These are phyloP conservation scores for Fraxinus quadrangulata DNA, from an alignment of 257 asterid genomes.

Conservation along the genomic window DNA sequence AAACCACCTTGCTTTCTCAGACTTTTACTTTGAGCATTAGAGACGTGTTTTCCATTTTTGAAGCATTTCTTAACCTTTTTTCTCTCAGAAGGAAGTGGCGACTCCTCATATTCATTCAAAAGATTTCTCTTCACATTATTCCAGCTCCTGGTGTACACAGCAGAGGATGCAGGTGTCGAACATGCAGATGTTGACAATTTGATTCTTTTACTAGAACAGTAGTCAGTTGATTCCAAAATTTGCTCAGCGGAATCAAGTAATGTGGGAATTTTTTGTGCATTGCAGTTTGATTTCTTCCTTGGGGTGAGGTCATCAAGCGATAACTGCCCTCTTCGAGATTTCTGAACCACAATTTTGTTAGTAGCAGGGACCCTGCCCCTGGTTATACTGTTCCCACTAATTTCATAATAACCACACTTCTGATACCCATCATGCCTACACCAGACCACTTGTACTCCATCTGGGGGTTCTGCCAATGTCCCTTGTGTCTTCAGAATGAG, in stretches of 20 bases:
- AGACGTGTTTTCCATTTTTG: slow-evolving; percentile 42
- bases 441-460: slow-evolving; percentile 70
- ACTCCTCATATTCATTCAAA: slow-evolving; percentile 52
- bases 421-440: slow-evolving; percentile 66
- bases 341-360: slow-evolving; percentile 46
- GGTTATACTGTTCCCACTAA: slow-evolving; percentile 41
- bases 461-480: slow-evolving; percentile 75
- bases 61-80: slow-evolving; percentile 28
- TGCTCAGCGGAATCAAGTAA: slow-evolving; percentile 35
- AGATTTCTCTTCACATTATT: slow-evolving; percentile 60
- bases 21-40: slow-evolving; percentile 26
- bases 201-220: slow-evolving; percentile 35
- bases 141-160: slow-evolving; percentile 39
- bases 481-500: slow-evolving; percentile 87
- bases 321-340: slow-evolving; percentile 68
- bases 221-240: slow-evolving; percentile 36
- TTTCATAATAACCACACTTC: slow-evolving; percentile 87
- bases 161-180: slow-evolving; percentile 36
- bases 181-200: slow-evolving; percentile 34
- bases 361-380: slow-evolving; percentile 34
- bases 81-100: slow-evolving; percentile 31
- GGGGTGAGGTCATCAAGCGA: slow-evolving; percentile 64
- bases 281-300: slow-evolving; percentile 27
- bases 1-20: slow-evolving; percentile 28
- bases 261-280: slow-evolving; percentile 34